These are phyloP conservation scores for Starmerella khaoyaiensis DNA, from an alignment of 805 yeast species.

Conservation along the genomic window DNA sequence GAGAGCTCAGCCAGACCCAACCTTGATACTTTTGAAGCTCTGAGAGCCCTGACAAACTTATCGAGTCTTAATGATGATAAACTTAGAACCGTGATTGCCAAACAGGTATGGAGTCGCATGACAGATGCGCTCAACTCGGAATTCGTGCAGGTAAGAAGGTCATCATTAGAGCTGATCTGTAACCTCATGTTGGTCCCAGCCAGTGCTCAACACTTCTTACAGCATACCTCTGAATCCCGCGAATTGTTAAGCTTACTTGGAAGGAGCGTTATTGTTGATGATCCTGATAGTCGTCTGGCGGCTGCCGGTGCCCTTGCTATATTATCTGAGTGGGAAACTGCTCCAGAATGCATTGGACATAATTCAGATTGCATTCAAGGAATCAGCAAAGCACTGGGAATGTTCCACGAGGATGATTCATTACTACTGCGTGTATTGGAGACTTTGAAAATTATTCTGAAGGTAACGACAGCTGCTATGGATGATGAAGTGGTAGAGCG, in stretches of 20 bases:
- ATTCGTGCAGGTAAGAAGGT: constrained; percentile 40
- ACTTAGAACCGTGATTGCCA: constrained; percentile 31
- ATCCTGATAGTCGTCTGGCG: constrained; percentile 26
- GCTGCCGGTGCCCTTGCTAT: constrained; percentile 33
- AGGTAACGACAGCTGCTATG: constrained; percentile 12
- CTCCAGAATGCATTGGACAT: constrained; percentile 23
- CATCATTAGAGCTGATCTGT: constrained; percentile 50
- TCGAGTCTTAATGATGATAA: constrained; percentile 37
- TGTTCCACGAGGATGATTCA: constrained; percentile 20
- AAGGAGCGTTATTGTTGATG: constrained; percentile 23
- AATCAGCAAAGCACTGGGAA: constrained; percentile 18
- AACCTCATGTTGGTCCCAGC: constrained; percentile 37
- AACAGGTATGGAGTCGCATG: constrained; percentile 36
- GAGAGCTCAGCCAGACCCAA: constrained; percentile 19
- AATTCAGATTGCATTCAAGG: constrained; percentile 22
- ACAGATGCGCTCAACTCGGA: constrained; percentile 35
- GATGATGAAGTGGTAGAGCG: constrained; percentile 23
- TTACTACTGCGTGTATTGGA: constrained; percentile 25
- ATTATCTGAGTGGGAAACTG: constrained; percentile 29
- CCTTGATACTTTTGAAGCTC: constrained; percentile 38
- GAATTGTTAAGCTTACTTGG: constrained; percentile 27
- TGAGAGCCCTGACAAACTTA: constrained; percentile 56
- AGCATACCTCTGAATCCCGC: constrained; percentile 22
- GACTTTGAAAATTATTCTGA: constrained; percentile 20
- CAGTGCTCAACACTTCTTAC: constrained; percentile 30